phyloP scores from a whole-genome alignment of 1,284 basidiomycete genomes.

The Papiliotrema flavescens region DNA sequence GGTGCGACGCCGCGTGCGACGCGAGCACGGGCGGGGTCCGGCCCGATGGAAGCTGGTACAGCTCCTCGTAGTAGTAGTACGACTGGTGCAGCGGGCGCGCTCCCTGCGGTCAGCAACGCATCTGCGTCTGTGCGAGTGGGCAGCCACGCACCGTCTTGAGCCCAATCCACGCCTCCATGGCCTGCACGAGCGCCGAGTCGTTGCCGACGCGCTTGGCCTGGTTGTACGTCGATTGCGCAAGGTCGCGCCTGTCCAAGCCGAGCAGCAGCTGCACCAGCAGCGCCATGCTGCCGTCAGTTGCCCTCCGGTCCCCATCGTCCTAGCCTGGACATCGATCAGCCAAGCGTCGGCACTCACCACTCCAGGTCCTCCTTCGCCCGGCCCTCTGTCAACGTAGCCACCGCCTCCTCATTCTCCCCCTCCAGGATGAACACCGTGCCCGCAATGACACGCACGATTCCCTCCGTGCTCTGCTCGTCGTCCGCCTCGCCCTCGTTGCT shows the following conservation, averaged over 20 bases:
- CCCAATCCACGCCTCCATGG: slow-evolving; percentile 82
- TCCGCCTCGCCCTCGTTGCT: slow-evolving; percentile 58
- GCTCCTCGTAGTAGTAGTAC: slow-evolving; percentile 87
- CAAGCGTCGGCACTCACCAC: slow-evolving; percentile 60
- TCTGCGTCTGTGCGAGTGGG: too few relatives aligned
- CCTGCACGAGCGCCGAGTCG: slow-evolving; percentile 81
- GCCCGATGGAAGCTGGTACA: slow-evolving; percentile 79
- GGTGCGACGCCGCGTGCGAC: slow-evolving; percentile 76
- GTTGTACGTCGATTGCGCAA: slow-evolving; percentile 79
- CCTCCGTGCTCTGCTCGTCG: slow-evolving; percentile 61
- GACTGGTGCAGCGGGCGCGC: slow-evolving; percentile 54
- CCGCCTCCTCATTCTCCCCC: slow-evolving; percentile 82
- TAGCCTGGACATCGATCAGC: not conserved
- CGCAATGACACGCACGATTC: slow-evolving; percentile 69
- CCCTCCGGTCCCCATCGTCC: not conserved
- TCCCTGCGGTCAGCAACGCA: slow-evolving; percentile 49
- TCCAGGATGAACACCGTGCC: slow-evolving; percentile 78
- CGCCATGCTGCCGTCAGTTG: slow-evolving; percentile 61
- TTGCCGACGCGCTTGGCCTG: slow-evolving; percentile 78
- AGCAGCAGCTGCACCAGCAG: slow-evolving; percentile 79
- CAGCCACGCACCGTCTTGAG: slow-evolving; percentile 64
- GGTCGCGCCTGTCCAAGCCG: slow-evolving; percentile 74
- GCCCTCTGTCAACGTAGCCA: slow-evolving; percentile 74
- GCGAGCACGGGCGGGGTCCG: slow-evolving; percentile 66
- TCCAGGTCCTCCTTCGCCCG: slow-evolving; percentile 72